phyloP scores from a whole-genome alignment of 805 yeast species.

The Blastobotrys mokoenaii region DNA sequence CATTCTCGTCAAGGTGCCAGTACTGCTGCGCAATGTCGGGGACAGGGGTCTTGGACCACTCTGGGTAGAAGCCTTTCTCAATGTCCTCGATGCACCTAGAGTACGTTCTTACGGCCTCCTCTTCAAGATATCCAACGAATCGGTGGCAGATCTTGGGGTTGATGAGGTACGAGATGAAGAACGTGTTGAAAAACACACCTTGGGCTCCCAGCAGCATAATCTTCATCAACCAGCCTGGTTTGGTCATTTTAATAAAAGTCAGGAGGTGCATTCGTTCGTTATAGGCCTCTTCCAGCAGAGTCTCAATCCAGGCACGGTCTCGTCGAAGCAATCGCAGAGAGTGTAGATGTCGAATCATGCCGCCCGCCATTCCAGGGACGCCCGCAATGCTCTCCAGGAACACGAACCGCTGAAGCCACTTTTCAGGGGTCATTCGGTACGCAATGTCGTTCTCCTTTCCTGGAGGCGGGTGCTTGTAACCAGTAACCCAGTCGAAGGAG shows the following conservation, averaged over 20 bases:
- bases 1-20: conserved; percentile 48
- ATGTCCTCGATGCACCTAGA: conserved; percentile 50
- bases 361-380: conserved; percentile 72
- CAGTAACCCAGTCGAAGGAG: conserved; percentile 53
- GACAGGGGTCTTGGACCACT: conserved; percentile 31
- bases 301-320: conserved; percentile 70
- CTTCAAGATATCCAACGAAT: conserved; percentile 71
- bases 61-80: conserved; percentile 41
- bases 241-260: conserved; percentile 56
- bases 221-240: conserved; percentile 52
- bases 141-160: conserved; percentile 62
- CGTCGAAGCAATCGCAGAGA: conserved; percentile 52
- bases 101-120: conserved; percentile 66
- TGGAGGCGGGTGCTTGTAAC: conserved; percentile 43
- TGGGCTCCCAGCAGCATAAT: conserved; percentile 52
- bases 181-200: conserved; percentile 60
- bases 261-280: conserved; percentile 71
- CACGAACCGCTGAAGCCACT: conserved; percentile 54
- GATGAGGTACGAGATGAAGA: conserved; percentile 50
- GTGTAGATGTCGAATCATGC: conserved; percentile 60
- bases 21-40: conserved; percentile 50
- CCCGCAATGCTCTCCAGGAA: conserved; percentile 69
- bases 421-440: conserved; percentile 48
- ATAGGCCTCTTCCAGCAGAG: conserved; percentile 66
- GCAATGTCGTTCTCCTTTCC: conserved; percentile 27